Conservation (phyloP, 2,329 filamentous ascomycete genomes). For the Fusarium xylarioides region DNA sequence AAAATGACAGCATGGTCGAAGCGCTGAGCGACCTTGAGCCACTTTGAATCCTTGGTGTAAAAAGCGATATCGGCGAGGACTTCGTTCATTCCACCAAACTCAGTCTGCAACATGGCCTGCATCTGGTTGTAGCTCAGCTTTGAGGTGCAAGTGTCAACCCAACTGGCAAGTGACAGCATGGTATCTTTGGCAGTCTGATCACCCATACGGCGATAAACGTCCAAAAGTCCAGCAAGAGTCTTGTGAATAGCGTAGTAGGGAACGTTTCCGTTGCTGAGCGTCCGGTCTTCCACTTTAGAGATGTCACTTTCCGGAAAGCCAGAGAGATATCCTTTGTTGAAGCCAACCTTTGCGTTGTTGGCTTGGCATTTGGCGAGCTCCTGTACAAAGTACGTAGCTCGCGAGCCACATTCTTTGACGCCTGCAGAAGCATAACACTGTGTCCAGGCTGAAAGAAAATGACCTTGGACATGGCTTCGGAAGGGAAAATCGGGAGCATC, state of each 20-base stretch:
- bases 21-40: conserved; percentile 57
- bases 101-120: conserved; percentile 58
- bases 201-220: conserved; percentile 57
- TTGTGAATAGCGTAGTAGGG: conserved; percentile 66
- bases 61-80: conserved; percentile 58
- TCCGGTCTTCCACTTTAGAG: conserved; percentile 53
- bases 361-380: conserved; percentile 61
- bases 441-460: conserved; percentile 60
- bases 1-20: conserved; percentile 61
- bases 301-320: conserved; percentile 64
- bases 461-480: conserved; percentile 60
- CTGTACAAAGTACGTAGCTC: conserved; percentile 56
- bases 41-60: conserved; percentile 55
- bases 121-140: conserved; percentile 55
- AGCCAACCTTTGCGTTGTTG: conserved; percentile 58
- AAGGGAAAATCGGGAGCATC: conserved; percentile 64
- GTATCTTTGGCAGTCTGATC: conserved; percentile 54
- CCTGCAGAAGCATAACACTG: conserved; percentile 56
- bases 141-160: conserved; percentile 59
- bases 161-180: conserved; percentile 54
- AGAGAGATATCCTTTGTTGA: conserved; percentile 57
- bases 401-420: conserved; percentile 54
- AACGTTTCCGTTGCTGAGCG: conserved; percentile 59
- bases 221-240: conserved; percentile 60
- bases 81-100: conserved; percentile 65